These are phyloP conservation scores for Solanum virginianum DNA, from an alignment of 257 asterid species.

Conservation along the genomic window DNA sequence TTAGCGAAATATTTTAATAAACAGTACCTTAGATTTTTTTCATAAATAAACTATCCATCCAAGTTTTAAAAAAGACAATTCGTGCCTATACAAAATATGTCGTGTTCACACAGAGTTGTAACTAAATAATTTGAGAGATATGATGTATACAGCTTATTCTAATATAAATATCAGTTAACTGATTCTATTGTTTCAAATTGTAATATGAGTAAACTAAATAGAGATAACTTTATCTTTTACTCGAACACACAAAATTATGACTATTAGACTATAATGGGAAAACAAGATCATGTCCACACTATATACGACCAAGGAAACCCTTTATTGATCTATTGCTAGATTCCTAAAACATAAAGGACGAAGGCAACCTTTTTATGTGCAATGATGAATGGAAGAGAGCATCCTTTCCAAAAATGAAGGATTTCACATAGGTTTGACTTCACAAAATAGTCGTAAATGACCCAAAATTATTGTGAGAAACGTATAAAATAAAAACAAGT, in stretches of 20 bases:
- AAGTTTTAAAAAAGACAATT: neutral
- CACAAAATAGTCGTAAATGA: neutral
- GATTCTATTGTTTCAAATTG: neutral
- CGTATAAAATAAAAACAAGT: neutral
- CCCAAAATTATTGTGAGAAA: neutral
- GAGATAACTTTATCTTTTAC: neutral
- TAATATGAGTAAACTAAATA: neutral
- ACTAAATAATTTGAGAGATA: neutral
- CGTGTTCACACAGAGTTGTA: neutral
- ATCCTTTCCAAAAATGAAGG: neutral
- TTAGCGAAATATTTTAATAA: neutral
- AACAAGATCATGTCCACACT: neutral
- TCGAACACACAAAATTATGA: neutral
- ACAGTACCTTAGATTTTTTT: neutral
- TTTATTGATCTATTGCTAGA: neutral
- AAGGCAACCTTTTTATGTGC: neutral
- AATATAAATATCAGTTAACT: neutral
- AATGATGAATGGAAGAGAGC: neutral
- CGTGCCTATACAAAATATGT: neutral
- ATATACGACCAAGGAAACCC: neutral
- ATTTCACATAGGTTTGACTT: neutral
- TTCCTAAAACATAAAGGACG: neutral
- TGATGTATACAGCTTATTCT: neutral
- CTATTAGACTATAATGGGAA: neutral
- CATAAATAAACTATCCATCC: neutral